Base-by-base conservation (phyloP, 2,329 filamentous ascomycete genomes). In the Aspergillus pseudotamarii region DNA sequence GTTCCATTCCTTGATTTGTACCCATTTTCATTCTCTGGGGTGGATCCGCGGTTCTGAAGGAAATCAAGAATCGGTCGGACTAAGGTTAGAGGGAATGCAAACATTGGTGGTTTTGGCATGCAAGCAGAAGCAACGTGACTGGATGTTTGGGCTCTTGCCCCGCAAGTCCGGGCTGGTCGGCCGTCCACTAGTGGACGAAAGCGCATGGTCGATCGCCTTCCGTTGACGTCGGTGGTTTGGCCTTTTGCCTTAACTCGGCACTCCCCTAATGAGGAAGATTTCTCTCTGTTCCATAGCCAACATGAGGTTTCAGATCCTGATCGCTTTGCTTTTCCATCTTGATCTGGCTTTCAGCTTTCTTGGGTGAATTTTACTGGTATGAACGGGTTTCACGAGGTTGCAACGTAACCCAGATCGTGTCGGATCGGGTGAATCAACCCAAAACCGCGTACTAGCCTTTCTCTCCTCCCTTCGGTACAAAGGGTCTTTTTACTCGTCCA, bases 171-270 rank as follows among this genome's bases (percentile, higher is more conserved):
- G 51, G 12, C 28, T 54, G 50, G 10, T 34, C 50, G 32, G 30
- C 50, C 50, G 50, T 34, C 51, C 51, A 54, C 32, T 38, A 55
- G 51, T 26, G 32, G 51, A 30, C 32, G 32, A 54, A 26, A 55
- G 30, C 21, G 51, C 51, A 26, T 55, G 51, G 51, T 34, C 51
- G 51, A 55, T 55, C 51, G 30, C 36, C 51, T 55, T 26, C 51
- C 51, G 21, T 55, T 55, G 51, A 55, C 51, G 51, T 55, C 51
- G 51, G 51, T 55, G 51, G 51, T 55, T 55, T 55, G 30, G 32
- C 51, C 32, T 55, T 36, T 36, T 26, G 34, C 51, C 21, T 36
- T 55, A 26, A 36, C 32, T 26, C 48, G 46, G 46, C 19, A 34
- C 5, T 55, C 51, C 51, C 51, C 51, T 54, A 55, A 55, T 38